A percentile compares a stretch with the other conserved stretches of the same genome.
These are phyloP conservation scores for Saccharata proteae DNA, from an alignment of 2,329 filamentous ascomycete species.

Conservation along the genomic window DNA sequence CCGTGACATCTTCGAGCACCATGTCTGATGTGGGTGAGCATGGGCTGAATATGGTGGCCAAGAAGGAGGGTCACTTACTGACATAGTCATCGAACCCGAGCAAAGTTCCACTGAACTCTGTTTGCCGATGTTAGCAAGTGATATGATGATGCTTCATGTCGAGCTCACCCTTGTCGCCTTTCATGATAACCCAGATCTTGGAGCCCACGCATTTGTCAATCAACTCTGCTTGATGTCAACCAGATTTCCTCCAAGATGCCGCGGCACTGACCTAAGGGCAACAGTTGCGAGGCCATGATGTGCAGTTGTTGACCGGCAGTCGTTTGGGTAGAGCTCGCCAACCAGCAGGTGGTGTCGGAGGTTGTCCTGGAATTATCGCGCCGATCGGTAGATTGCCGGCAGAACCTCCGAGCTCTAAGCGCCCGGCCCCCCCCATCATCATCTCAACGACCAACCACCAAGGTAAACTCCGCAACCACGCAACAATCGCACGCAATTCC, in stretches of 20 bases:
- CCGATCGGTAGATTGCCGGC: too few relatives aligned
- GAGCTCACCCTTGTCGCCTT: constrained; percentile 79
- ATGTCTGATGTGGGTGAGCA: constrained; percentile 58
- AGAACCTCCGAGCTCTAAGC: too few relatives aligned
- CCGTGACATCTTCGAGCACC: constrained; percentile 93
- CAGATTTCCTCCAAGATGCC: not conserved
- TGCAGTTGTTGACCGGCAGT: too few relatives aligned
- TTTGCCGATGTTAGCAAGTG: constrained; percentile 11
- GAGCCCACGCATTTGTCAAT: constrained; percentile 99
- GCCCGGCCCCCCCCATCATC: too few relatives aligned
- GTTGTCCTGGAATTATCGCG: too few relatives aligned
- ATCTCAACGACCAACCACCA: too few relatives aligned
- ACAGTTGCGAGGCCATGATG: constrained; percentile 21
- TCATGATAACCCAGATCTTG: constrained; percentile 98
- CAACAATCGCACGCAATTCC: too few relatives aligned
- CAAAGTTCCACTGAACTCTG: constrained; percentile 91
- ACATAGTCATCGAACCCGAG: constrained; percentile 98
- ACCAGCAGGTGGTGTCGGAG: too few relatives aligned
- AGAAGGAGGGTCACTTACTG: constrained; percentile 59
- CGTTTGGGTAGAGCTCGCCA: too few relatives aligned
- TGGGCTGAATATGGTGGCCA: not conserved
- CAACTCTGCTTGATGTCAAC: constrained; percentile 50
- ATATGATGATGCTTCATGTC: not conserved
- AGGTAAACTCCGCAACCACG: too few relatives aligned
- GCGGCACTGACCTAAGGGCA: constrained; percentile 20